Conservation (phyloP, 805 yeast genomes). For the Zygosaccharomyces kombuchaensis region DNA sequence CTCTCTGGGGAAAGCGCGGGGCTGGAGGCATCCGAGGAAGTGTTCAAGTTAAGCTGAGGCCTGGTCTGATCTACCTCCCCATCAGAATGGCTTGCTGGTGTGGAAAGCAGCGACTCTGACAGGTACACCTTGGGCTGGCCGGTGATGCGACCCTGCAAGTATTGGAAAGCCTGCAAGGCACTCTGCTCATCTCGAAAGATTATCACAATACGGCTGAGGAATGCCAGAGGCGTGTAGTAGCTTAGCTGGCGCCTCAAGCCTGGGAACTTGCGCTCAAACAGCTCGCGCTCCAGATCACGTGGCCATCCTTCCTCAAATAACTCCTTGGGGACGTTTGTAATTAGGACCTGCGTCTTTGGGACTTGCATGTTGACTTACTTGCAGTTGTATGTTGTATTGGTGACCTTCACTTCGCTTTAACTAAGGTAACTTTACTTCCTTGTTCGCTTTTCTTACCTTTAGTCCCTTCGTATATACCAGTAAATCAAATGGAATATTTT, state of each 20-base stretch:
- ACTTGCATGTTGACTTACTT: background rate
- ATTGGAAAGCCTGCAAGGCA: constrained; percentile 23
- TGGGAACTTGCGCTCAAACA: constrained; percentile 27
- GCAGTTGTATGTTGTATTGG: no score
- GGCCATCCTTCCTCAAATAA: constrained; percentile 29
- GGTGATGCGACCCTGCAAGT: constrained; percentile 16
- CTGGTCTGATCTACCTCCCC: constrained; percentile 8
- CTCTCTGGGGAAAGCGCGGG: constrained; percentile 33
- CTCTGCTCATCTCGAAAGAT: constrained; percentile 30
- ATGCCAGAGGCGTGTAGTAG: constrained; percentile 40
- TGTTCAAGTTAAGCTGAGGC: constrained; percentile 25
- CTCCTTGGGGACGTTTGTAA: constrained; percentile 30
- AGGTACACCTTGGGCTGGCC: constrained; percentile 29
- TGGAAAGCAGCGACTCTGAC: constrained; percentile 34
- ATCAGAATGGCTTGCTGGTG: constrained; percentile 25
- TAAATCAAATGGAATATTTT: background rate
- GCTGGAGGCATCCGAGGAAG: constrained; percentile 17
- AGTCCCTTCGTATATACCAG: background rate
- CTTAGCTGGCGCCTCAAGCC: constrained; percentile 19
- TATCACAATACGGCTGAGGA: constrained; percentile 41
- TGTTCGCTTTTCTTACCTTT: background rate
- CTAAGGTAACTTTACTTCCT: background rate
- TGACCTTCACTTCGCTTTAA: no score
- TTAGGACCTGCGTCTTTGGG: constrained; percentile 30
- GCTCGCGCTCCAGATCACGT: constrained; percentile 17